phyloP scores from a whole-genome alignment of 352 stramenopile species.

The Pythium dissotocum region DNA sequence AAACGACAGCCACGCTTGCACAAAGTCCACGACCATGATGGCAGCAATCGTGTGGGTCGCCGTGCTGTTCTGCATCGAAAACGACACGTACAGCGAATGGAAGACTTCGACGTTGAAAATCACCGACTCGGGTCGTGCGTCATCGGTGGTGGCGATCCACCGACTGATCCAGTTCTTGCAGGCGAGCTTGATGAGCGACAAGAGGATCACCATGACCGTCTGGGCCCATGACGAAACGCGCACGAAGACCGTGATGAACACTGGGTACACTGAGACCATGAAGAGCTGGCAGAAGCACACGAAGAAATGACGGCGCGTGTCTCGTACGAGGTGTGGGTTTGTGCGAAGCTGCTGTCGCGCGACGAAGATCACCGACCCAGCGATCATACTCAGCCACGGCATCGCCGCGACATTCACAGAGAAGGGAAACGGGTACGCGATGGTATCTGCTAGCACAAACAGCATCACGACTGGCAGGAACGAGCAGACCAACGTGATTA shows the following conservation, averaged over 20 bases:
- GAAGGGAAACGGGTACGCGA: background rate
- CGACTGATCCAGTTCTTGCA: background rate
- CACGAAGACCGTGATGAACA: background rate
- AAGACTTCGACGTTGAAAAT: background rate
- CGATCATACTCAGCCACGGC: background rate
- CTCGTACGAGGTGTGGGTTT: background rate
- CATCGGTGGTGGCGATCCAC: background rate
- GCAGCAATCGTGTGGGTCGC: background rate
- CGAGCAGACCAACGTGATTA: background rate
- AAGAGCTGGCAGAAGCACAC: too few species aligned
- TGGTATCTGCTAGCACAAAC: background rate
- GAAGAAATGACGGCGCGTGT: too few species aligned
- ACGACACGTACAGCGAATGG: background rate
- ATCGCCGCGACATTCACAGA: background rate
- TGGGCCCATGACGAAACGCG: background rate
- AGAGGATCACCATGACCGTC: background rate
- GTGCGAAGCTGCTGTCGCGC: background rate
- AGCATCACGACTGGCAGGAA: too few species aligned
- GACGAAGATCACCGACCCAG: background rate
- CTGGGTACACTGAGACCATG: too few species aligned
- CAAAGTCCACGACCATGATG: background rate
- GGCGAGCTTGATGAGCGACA: background rate
- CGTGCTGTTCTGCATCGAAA: background rate
- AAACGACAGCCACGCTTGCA: background rate
- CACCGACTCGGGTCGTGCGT: background rate